Base-by-base conservation (phyloP, 176 grass and related monocot species). In the Aegilops bicornis region DNA sequence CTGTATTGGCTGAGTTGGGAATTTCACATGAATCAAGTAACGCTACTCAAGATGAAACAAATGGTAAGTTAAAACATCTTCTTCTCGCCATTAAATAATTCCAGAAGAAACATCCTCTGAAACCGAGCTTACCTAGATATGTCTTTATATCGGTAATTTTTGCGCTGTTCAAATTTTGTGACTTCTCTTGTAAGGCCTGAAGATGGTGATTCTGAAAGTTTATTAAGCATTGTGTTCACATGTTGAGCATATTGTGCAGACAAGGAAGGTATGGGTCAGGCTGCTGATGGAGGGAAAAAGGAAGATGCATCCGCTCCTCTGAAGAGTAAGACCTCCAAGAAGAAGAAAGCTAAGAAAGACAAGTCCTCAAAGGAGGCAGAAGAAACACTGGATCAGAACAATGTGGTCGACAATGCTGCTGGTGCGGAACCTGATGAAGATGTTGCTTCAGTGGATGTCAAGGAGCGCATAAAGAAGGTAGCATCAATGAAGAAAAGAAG, bases 271-370 rank as follows among this genome's bases (percentile, higher is more conserved):
- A 68, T 32, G 24, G 76, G 91, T 31, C 77, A 91, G 85, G 71
- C 8, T 35, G 85, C 43, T 60, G 79, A 95, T 82, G 88, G 78
- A 67, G 95, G 85, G 33, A 93, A 88, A 71, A 94, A 89, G 68
- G 88, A 91, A 15, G 48, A 73, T 71, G 80, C 71, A 64, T 10
- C 79, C 71, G 95, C 76, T 24, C 77, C 85, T 39, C 16, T 36
- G 47, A 92, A 97, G 82, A 91, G 87, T 72, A 97, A 97, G 88
- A 87, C 20, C 31, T 89, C 86, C 33, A 97, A 97, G 88, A 97
- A 94, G 87, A 97, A 97, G 88, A 97, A 97, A 86, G 82, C 86
- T 33, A 97, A 92, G 87, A 94, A 97, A 87, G 95, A 97, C 24
- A 97, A 89, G 86, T 92, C 78, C 9, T 78, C 45, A 22, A 92